Evolutionary conservation across 371 early-diverging fungal genomes (phyloP).

Genomic region (Saksenaea oblongispora): DNA sequence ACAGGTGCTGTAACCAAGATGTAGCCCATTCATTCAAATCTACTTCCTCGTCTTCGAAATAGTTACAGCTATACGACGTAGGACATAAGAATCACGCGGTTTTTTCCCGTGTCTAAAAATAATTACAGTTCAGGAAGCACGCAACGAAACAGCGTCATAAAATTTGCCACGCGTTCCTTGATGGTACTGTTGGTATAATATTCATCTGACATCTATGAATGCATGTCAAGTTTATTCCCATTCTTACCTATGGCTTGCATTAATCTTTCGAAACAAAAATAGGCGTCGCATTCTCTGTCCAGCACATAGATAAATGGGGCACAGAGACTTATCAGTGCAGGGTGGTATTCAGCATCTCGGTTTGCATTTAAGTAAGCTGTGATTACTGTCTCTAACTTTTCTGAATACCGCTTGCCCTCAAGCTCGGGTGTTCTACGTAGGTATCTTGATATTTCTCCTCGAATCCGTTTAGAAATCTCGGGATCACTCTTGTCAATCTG

Average conservation of each 20-base stretch:
- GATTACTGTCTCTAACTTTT: conserved; percentile 73
- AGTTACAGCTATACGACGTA: conserved; percentile 49
- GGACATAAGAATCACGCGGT: neutral
- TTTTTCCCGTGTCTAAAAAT: neutral
- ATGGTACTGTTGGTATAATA: conserved; percentile 48
- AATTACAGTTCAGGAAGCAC: conserved; percentile 65
- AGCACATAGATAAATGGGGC: conserved; percentile 77
- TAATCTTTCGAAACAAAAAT: conserved; percentile 73
- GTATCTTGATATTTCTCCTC: conserved; percentile 79
- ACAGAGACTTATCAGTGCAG: conserved; percentile 71
- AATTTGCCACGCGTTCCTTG: conserved; percentile 65
- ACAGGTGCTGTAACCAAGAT: conserved; percentile 74
- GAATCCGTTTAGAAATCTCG: conserved; percentile 74
- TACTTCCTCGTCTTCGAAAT: conserved; percentile 92
- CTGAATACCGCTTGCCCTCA: conserved; percentile 18
- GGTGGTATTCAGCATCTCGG: conserved; percentile 69
- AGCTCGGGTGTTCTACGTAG: conserved; percentile 38
- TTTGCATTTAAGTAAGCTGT: conserved; percentile 74
- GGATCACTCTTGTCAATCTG: conserved; percentile 68
- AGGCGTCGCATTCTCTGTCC: conserved; percentile 72
- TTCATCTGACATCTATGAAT: conserved; percentile 42
- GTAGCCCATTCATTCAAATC: conserved; percentile 81
- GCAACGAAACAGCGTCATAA: conserved; percentile 70
- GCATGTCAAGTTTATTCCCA: neutral
- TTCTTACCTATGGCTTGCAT: conserved; percentile 67